phyloP scores from a whole-genome alignment of 2,329 filamentous ascomycete species.

The Clonostachys rosea region DNA sequence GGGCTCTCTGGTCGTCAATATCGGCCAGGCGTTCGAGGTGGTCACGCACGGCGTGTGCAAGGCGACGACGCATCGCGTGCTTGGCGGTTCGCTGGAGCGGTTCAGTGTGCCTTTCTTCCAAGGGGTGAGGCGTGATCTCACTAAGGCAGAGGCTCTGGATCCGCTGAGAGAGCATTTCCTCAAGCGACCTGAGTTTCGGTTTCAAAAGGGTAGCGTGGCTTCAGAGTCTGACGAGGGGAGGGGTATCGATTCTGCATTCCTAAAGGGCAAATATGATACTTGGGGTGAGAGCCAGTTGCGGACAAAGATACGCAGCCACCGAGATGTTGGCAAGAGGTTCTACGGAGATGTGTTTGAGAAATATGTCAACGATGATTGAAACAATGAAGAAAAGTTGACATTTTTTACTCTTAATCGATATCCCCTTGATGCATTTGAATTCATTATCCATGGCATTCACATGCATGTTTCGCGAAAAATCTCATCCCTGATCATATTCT shows the following conservation, averaged over 20 bases:
- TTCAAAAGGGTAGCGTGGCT: neutral
- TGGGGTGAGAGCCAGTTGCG: conserved; percentile 50
- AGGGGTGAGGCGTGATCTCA: conserved; percentile 40
- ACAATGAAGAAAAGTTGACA: neutral
- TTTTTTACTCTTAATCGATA: neutral
- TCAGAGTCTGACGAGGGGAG: conserved; percentile 26
- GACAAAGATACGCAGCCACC: conserved; percentile 48
- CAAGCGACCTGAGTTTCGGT: too few species aligned
- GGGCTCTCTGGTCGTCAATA: conserved; percentile 51
- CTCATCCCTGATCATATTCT: too few species aligned
- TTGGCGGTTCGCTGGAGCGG: conserved; percentile 23
- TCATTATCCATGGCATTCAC: too few species aligned
- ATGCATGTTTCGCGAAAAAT: too few species aligned
- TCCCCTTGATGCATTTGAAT: too few species aligned
- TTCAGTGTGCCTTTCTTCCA: conserved; percentile 43
- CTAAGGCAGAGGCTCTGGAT: conserved; percentile 33
- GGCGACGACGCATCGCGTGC: conserved; percentile 43
- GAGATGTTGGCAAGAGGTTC: conserved; percentile 38
- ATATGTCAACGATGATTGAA: conserved; percentile 32
- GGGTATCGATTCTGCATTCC: conserved; percentile 41
- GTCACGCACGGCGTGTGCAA: conserved; percentile 48
- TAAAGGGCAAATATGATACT: conserved; percentile 43
- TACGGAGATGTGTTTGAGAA: conserved; percentile 41
- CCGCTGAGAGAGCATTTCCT: conserved; percentile 30
- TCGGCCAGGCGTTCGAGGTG: conserved; percentile 54